A percentile compares a stretch with the other conserved stretches of the same genome.
Evolutionary conservation across 306 rosid species (phyloP).

Genomic region (Rosa persica): DNA sequence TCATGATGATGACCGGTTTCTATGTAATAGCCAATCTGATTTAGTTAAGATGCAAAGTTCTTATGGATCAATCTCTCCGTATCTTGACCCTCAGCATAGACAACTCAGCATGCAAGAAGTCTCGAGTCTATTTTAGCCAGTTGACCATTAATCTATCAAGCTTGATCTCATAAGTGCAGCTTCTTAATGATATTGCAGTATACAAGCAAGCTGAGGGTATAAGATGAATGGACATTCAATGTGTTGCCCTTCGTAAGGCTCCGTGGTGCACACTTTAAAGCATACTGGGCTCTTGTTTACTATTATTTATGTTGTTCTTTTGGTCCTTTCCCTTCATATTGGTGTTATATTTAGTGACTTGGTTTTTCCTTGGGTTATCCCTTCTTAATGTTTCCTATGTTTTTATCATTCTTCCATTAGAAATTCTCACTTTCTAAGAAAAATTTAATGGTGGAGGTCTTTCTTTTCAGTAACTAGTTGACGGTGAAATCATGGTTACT

Average conservation of each 20-base stretch:
- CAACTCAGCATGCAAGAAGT: background rate
- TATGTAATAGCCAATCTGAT: background rate
- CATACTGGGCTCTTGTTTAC: background rate
- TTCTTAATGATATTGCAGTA: background rate
- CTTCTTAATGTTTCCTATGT: background rate
- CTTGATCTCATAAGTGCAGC: background rate
- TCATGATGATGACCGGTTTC: background rate
- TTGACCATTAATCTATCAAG: too few relatives aligned
- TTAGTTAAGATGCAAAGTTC: background rate
- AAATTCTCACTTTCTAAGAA: background rate
- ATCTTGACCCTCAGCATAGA: slow-evolving; percentile 1
- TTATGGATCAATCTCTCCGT: background rate
- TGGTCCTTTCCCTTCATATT: background rate
- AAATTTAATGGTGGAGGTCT: background rate
- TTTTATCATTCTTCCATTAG: background rate
- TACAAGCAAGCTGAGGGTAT: background rate
- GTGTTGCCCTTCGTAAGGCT: background rate
- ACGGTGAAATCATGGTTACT: background rate
- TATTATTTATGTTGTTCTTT: background rate
- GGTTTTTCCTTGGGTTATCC: background rate
- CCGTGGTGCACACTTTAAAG: background rate
- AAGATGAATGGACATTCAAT: background rate
- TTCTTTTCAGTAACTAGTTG: background rate
- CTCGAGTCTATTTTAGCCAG: background rate
- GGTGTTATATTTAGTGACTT: background rate